Evolutionary conservation across 352 stramenopile species (phyloP).

Genomic region (Phytopythium sindhum): DNA sequence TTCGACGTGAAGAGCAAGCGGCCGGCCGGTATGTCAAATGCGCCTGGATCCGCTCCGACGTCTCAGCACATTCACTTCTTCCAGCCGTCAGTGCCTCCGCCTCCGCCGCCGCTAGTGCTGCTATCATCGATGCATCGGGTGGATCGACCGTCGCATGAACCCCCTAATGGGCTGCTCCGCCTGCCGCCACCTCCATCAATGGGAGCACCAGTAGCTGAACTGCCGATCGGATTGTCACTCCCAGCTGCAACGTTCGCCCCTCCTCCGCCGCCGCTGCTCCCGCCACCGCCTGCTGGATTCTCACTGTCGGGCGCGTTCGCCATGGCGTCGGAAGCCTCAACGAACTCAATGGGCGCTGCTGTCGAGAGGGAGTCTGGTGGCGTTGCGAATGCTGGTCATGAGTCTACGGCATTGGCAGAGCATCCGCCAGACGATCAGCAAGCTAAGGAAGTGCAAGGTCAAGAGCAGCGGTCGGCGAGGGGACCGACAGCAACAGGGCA

Average conservation of each 20-base stretch:
- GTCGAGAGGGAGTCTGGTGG: slow-evolving; percentile 3
- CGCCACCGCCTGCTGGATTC: not conserved
- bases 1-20: slow-evolving; percentile 1
- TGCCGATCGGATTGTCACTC: slow-evolving; percentile 3
- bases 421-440: not conserved
- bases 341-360: not conserved
- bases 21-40: not conserved
- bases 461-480: not conserved
- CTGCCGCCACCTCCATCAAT: not conserved
- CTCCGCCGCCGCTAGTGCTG: not conserved
- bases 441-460: not conserved
- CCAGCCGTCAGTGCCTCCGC: not conserved
- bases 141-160: not conserved
- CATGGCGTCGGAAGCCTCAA: not conserved
- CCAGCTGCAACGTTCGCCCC: slow-evolving; percentile 2
- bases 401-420: not conserved
- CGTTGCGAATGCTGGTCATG: slow-evolving; percentile 1
- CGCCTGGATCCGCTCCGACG: not conserved
- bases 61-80: not conserved
- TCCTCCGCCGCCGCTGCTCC: not conserved
- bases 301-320: slow-evolving; percentile 16
- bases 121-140: not conserved
- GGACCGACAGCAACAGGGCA: not conserved
- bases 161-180: not conserved
- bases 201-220: not conserved